Percentiles rank a stretch among this genome's conserved stretches.
These are phyloP conservation scores for Entomortierella beljakovae DNA, from an alignment of 192 early-diverging fungal species.

Conservation along the genomic window DNA sequence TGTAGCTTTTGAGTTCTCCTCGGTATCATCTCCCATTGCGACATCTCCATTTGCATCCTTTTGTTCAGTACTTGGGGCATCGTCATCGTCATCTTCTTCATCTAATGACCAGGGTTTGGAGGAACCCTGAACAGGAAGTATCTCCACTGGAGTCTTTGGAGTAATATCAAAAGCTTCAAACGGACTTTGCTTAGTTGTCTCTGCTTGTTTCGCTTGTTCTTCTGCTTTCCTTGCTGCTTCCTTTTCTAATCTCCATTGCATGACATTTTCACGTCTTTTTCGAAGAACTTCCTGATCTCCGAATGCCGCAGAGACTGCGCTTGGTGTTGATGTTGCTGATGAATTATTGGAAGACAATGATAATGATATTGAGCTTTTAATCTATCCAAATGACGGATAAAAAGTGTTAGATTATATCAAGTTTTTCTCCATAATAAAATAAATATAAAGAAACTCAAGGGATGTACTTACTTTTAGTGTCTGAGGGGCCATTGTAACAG, in stretches of 20 bases:
- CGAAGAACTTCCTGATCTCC: constrained; percentile 73
- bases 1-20: constrained; percentile 9
- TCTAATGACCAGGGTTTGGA: constrained; percentile 72
- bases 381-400: constrained; percentile 4
- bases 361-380: constrained; percentile 31
- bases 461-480: constrained; percentile 5
- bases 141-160: not conserved
- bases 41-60: constrained; percentile 36
- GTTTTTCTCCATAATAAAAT: no score
- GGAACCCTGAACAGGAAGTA: not conserved
- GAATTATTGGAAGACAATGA: constrained; percentile 14
- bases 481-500: constrained; percentile 7
- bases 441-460: not conserved
- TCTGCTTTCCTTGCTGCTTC: constrained; percentile 61
- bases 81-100: constrained; percentile 75
- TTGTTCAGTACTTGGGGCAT: constrained; percentile 1
- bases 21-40: constrained; percentile 16
- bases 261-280: constrained; percentile 82
- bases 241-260: constrained; percentile 84
- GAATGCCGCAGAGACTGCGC: constrained; percentile 38
- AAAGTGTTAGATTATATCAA: not conserved
- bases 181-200: constrained; percentile 9
- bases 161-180: not conserved
- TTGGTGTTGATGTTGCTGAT: constrained; percentile 35
- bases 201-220: constrained; percentile 55